phyloP scores from a whole-genome alignment of 148 eudicot genomes.

The Cornus suecica region DNA sequence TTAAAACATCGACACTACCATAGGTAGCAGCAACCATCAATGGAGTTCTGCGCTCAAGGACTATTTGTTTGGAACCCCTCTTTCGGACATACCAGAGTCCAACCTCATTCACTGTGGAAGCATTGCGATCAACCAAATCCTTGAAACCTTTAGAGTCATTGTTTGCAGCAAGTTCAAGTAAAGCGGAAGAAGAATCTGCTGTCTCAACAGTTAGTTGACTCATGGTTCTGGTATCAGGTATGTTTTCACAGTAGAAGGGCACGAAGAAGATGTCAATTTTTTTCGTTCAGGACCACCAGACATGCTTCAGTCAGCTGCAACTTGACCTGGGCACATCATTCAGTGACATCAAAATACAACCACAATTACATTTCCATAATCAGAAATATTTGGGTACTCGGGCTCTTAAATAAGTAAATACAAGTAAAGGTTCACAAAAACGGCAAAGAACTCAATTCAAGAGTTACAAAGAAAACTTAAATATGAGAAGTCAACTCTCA shows the following conservation, averaged over 20 bases:
- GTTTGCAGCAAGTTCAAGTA: slow-evolving; percentile 68
- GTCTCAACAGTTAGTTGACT: slow-evolving; percentile 31
- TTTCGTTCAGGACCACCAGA: slow-evolving; percentile 36
- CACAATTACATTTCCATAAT: background rate
- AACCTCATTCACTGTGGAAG: slow-evolving; percentile 35
- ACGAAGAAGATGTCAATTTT: slow-evolving; percentile 27
- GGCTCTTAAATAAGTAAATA: background rate
- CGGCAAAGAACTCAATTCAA: slow-evolving; percentile 10
- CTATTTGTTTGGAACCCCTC: slow-evolving; percentile 52
- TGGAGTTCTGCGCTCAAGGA: slow-evolving; percentile 59
- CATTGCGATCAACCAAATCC: slow-evolving; percentile 24
- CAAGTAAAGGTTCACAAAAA: background rate
- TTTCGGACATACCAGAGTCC: slow-evolving; percentile 62
- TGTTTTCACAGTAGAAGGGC: slow-evolving; percentile 12
- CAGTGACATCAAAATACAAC: slow-evolving; percentile 13
- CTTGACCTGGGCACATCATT: slow-evolving; percentile 11
- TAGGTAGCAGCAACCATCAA: slow-evolving; percentile 75
- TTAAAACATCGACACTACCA: slow-evolving; percentile 61
- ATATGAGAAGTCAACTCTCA: background rate
- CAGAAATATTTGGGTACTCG: background rate
- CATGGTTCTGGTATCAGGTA: slow-evolving; percentile 25
- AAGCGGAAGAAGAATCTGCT: slow-evolving; percentile 39
- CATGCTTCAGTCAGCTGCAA: slow-evolving; percentile 38
- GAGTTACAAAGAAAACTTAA: background rate
- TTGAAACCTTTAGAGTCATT: slow-evolving; percentile 55